Evolutionary conservation across 306 rosid genomes (phyloP).

Genomic region (Vicia sativa): DNA sequence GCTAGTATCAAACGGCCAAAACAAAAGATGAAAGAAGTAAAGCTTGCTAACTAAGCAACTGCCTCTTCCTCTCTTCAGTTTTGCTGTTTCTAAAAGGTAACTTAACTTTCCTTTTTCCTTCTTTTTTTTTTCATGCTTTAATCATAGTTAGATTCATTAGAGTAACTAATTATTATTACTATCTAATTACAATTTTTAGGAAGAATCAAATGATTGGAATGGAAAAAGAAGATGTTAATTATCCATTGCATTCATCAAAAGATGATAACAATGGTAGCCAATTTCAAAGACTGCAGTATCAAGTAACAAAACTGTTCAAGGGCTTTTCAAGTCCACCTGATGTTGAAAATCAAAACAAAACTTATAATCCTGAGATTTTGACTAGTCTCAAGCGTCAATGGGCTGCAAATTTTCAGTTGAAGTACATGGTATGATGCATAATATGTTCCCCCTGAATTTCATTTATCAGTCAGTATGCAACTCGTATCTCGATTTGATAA

Average conservation of each 20-base stretch:
- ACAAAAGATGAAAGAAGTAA: not conserved
- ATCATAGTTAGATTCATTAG: not conserved
- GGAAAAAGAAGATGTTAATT: slow-evolving; percentile 48
- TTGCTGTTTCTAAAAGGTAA: slow-evolving; percentile 2
- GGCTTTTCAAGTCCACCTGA: slow-evolving; percentile 73
- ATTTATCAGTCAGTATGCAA: not conserved
- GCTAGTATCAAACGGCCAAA: slow-evolving; percentile 1
- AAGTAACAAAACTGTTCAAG: slow-evolving; percentile 62
- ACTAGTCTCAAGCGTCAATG: slow-evolving; percentile 93
- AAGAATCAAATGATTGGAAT: slow-evolving; percentile 45
- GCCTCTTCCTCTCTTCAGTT: not conserved
- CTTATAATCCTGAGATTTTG: slow-evolving; percentile 85
- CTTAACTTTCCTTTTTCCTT: not conserved
- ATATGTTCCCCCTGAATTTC: slow-evolving; percentile 15
- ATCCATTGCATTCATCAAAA: slow-evolving; percentile 61
- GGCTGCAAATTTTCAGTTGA: slow-evolving; percentile 87
- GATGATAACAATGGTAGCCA: slow-evolving; percentile 70
- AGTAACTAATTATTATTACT: not conserved
- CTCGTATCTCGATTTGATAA: not conserved
- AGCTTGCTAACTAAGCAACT: slow-evolving; percentile 6
- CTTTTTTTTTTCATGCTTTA: not conserved
- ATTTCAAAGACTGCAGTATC: slow-evolving; percentile 73
- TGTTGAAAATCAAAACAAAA: slow-evolving; percentile 50
- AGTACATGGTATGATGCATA: slow-evolving; percentile 45
- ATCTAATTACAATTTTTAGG: slow-evolving; percentile 12